Evolutionary conservation across 75 land plant species (phyloP).

Genomic region (Selaginella tamariscina): DNA sequence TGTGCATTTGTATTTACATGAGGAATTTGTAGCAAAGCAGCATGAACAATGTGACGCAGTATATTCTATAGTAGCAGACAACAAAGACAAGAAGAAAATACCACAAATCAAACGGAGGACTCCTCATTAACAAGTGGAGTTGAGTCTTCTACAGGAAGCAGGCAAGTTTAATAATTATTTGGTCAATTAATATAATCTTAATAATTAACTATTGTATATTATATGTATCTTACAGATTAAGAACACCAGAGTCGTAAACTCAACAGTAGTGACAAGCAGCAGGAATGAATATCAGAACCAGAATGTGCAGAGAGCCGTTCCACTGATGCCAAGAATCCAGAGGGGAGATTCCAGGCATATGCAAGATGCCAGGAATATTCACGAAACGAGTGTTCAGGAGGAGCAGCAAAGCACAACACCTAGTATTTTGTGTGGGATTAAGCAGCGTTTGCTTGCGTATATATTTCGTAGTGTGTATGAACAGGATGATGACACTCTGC

Average conservation of each 20-base stretch:
- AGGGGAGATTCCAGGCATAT: too few species aligned
- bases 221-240: too few species aligned
- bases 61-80: background rate
- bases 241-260: too few species aligned
- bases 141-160: background rate
- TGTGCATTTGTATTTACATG: too few species aligned
- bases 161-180: too few species aligned
- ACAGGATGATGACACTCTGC: slow-evolving; percentile 40
- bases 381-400: too few species aligned
- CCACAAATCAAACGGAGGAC: background rate
- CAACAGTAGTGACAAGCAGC: background rate
- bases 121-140: background rate
- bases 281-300: background rate
- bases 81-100: background rate
- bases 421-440: slow-evolving; percentile 66
- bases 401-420: slow-evolving; percentile 12
- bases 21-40: too few species aligned
- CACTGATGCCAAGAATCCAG: too few species aligned
- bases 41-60: background rate
- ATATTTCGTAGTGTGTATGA: slow-evolving; percentile 58
- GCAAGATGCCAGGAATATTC: too few species aligned
- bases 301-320: background rate
- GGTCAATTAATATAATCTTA: too few species aligned
- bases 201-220: too few species aligned
- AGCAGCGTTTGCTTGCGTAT: slow-evolving; percentile 85